Evolutionary conservation across 495 filamentous ascomycete species (phyloP).

Genomic region (Extremus antarcticus): DNA sequence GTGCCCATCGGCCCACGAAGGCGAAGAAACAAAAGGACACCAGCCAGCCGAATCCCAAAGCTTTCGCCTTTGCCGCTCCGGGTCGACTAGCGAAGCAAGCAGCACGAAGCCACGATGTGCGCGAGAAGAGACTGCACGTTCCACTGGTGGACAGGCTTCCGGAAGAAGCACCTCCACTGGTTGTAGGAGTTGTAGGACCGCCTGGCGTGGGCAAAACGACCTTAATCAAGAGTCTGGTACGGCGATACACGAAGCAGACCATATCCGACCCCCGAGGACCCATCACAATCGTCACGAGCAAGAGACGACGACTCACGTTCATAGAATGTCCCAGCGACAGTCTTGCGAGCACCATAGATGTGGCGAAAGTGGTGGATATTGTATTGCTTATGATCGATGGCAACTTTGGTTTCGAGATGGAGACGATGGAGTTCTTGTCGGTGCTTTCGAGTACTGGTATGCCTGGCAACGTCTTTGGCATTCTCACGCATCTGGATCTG

Average conservation of each 20-base stretch:
- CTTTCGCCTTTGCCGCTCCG: slow-evolving; percentile 76
- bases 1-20: slow-evolving; percentile 75
- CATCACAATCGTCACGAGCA: slow-evolving; percentile 89
- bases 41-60: slow-evolving; percentile 75
- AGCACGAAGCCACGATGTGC: slow-evolving; percentile 86
- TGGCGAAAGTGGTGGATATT: slow-evolving; percentile 93
- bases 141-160: slow-evolving; percentile 89
- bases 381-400: slow-evolving; percentile 96
- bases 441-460: slow-evolving; percentile 81
- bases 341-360: slow-evolving; percentile 86
- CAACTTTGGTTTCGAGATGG: slow-evolving; percentile 98
- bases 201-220: slow-evolving; percentile 77
- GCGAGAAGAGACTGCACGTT: slow-evolving; percentile 92
- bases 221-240: slow-evolving; percentile 81
- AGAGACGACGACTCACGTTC: slow-evolving; percentile 84
- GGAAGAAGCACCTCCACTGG: slow-evolving; percentile 85
- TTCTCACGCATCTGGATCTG: slow-evolving; percentile 89
- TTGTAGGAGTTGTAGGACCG: slow-evolving; percentile 87
- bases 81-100: slow-evolving; percentile 75
- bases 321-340: slow-evolving; percentile 90
- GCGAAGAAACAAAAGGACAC: slow-evolving; percentile 69
- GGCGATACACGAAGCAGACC: slow-evolving; percentile 90
- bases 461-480: slow-evolving; percentile 96
- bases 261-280: slow-evolving; percentile 81
- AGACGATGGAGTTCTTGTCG: slow-evolving; percentile 98